Base-by-base conservation (phyloP, 352 stramenopile genomes). In the Phytophthora constricta region DNA sequence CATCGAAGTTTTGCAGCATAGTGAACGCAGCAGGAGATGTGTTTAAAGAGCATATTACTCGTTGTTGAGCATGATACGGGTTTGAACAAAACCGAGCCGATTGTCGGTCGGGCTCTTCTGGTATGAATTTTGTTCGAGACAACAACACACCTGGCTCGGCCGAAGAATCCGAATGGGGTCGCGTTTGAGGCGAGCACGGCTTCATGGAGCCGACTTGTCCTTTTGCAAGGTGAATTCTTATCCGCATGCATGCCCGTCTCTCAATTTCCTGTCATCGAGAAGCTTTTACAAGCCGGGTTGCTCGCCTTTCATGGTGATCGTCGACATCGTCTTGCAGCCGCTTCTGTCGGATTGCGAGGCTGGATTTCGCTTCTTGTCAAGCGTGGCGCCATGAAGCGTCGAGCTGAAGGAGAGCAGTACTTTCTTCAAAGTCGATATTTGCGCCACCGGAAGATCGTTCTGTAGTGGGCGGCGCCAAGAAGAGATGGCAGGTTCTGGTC, bases 401-500 rank as follows among this genome's bases (percentile, higher is more conserved):
- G n/a, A n/a, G n/a, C n/a, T n/a, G n/a, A n/a, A n/a, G n/a, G n/a
- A n/a, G n/a, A n/a, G n/a, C n/a, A n/a, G n/a, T n/a, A n/a, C n/a
- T n/a, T n/a, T n/a, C n/a, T n/a, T n/a, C n/a, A n/a, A n/a, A n/a
- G n/a, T n/a, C n/a, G n/a, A n/a, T n/a, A n/a, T n/a, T n/a, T n/a
- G n/a, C n/a, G n/a, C n/a, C n/a, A n/a, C n/a, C n/a, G n/a, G n/a
- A n/a, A n/a, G n/a, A 26, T 48, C 17, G n/a, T 10, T 14, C n/a
- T n/a, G 13, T n/a, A n/a, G 20, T 26, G 14, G 20, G 42, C 42
- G 20, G 14, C n/a, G 42, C 23, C n/a, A 13, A 42, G n/a, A 42
- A 42, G n/a, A 48, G 19, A 26, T 56, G 58, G 62, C 54, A 59
- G 58, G 52, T 72, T 59, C 34, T 37, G 65, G 42, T 23, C 37